Evolutionary conservation across 2,329 filamentous ascomycete genomes (phyloP).

Genomic region (Juglanconis sp.): DNA sequence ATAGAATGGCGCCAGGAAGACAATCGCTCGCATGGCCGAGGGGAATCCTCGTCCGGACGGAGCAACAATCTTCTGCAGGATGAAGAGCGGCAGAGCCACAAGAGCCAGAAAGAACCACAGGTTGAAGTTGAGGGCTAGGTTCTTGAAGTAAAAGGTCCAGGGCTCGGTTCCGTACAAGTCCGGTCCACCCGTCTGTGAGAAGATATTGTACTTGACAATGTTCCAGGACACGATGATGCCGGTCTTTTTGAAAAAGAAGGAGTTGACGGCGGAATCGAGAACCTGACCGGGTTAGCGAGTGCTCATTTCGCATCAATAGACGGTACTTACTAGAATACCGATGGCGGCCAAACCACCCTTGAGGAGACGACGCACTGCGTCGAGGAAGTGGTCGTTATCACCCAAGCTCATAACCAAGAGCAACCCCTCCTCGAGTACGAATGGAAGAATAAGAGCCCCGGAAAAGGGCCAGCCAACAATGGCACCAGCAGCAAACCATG

Average conservation of each 20-base stretch:
- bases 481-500: slow-evolving; percentile 84
- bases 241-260: slow-evolving; percentile 79
- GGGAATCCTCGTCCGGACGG: slow-evolving; percentile 61
- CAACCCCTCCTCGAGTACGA: slow-evolving; percentile 71
- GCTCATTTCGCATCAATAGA: not conserved
- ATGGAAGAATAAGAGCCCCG: slow-evolving; percentile 75
- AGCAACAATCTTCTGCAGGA: slow-evolving; percentile 67
- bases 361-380: slow-evolving; percentile 57
- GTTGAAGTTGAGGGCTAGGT: slow-evolving; percentile 91
- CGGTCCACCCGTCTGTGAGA: slow-evolving; percentile 76
- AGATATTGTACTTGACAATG: slow-evolving; percentile 94
- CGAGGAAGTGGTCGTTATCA: slow-evolving; percentile 56
- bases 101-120: slow-evolving; percentile 85
- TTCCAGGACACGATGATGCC: slow-evolving; percentile 76
- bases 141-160: slow-evolving; percentile 95
- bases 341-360: slow-evolving; percentile 67
- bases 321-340: slow-evolving; percentile 61
- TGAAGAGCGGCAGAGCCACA: slow-evolving; percentile 68
- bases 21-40: slow-evolving; percentile 69
- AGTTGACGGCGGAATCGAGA: slow-evolving; percentile 69
- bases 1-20: slow-evolving; percentile 85
- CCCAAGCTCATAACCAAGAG: slow-evolving; percentile 50
- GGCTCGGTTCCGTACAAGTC: slow-evolving; percentile 94
- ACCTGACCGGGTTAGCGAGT: slow-evolving; percentile 45
- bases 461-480: slow-evolving; percentile 95